Evolutionary conservation across 2,329 filamentous ascomycete genomes (phyloP).

Genomic region (Fonsecaea erecta): DNA sequence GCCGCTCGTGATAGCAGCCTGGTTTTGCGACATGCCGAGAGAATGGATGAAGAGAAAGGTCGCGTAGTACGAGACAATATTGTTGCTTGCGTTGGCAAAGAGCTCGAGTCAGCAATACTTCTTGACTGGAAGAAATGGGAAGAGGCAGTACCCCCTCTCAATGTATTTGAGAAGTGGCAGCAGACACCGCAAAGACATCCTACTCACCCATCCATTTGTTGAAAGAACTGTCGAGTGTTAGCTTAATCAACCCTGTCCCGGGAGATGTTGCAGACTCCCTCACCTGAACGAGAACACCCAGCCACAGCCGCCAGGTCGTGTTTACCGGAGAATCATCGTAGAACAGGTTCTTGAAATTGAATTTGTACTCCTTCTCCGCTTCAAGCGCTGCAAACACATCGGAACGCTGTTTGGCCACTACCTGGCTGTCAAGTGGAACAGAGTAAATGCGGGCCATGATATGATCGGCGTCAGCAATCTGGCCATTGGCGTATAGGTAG

Average conservation of each 20-base stretch:
- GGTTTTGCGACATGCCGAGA: slow-evolving; percentile 35
- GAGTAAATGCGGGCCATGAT: slow-evolving; percentile 30
- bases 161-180: not conserved
- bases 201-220: slow-evolving; percentile 27
- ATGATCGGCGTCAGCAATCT: slow-evolving; percentile 24
- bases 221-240: slow-evolving; percentile 19
- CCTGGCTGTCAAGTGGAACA: slow-evolving; percentile 17
- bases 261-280: not conserved
- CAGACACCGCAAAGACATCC: not conserved
- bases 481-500: slow-evolving; percentile 25
- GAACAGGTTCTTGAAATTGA: slow-evolving; percentile 27
- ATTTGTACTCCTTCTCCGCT: slow-evolving; percentile 29
- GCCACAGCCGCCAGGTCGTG: slow-evolving; percentile 30
- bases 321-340: slow-evolving; percentile 26
- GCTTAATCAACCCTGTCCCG: not conserved
- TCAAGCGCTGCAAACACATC: slow-evolving; percentile 27
- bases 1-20: slow-evolving; percentile 27
- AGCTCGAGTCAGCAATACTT: not conserved
- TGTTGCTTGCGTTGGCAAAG: slow-evolving; percentile 12
- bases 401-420: slow-evolving; percentile 22
- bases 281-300: slow-evolving; percentile 21
- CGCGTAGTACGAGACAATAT: slow-evolving; percentile 32
- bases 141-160: not conserved
- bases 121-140: not conserved
- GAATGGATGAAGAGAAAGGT: slow-evolving; percentile 37